phyloP scores from a whole-genome alignment of 768 basidiomycete genomes.

The Ramaria sp. region DNA sequence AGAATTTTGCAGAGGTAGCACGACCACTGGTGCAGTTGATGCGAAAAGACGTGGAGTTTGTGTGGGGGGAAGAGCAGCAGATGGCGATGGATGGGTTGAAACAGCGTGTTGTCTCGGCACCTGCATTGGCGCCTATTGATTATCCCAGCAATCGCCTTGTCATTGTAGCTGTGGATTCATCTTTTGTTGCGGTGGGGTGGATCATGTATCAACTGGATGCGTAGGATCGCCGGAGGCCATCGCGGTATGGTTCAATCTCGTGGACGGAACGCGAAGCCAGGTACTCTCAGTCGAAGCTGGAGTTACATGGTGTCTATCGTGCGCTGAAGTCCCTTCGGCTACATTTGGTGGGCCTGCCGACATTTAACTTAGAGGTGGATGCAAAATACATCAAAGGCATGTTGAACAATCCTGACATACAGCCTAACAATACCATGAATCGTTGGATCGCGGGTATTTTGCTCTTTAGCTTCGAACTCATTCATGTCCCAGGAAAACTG shows the following conservation, averaged over 20 bases:
- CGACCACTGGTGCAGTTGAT: constrained; percentile 12
- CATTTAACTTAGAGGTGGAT: constrained; percentile 21
- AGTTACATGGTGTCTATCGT: constrained; percentile 28
- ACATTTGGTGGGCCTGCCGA: constrained; percentile 21
- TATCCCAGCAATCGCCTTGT: constrained; percentile 9
- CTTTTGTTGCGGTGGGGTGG: constrained; percentile 14
- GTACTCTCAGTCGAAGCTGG: constrained; percentile 30
- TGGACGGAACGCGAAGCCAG: constrained; percentile 17
- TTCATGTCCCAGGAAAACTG: constrained; percentile 19
- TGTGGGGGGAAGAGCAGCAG: not conserved
- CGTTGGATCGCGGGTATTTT: no score
- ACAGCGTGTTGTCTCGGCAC: constrained; percentile 4
- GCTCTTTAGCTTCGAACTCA: not conserved
- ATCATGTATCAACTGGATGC: constrained; percentile 15
- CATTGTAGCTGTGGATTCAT: constrained; percentile 17
- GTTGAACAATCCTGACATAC: constrained; percentile 14
- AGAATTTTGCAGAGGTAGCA: constrained; percentile 15
- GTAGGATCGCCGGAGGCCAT: no score
- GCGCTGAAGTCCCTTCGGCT: constrained; percentile 22
- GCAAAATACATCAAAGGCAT: constrained; percentile 19
- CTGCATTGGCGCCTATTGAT: constrained; percentile 10
- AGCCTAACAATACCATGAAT: no score
- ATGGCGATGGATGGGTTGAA: constrained; percentile 10
- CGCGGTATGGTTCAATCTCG: no score
- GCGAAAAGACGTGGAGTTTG: constrained; percentile 9